Evolutionary conservation across 495 filamentous ascomycete species (phyloP), one percentile per base, ranked within the genome.

Genomic region (Daldinia childiae): DNA sequence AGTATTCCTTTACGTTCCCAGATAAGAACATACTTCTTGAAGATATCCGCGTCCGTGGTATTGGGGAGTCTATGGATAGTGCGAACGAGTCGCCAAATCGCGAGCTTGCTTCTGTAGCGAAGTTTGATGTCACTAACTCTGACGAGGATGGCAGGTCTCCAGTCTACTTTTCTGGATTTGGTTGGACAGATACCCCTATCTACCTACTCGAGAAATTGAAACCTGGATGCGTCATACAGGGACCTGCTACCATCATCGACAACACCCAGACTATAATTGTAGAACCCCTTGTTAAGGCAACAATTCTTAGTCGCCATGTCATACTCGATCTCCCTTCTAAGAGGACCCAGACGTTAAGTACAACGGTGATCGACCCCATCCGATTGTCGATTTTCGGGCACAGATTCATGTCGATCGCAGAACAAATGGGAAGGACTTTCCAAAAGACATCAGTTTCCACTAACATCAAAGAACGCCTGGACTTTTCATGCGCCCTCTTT

Each of bases 401-500:
- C 17, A 50, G 64, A 29, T 66, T 95, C 80, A 94, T 95, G 92
- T 90, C 91, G 0, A 94, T 95, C 75, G 92, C 92, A 0, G 92
- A 95, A 78, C 92, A 94, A 73, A 95, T 93, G 92, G 92, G 92
- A 6, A 82, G 91, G 51, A 91, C 92, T 6, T 78, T 95, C 51
- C 92, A 94, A 71, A 94, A 93, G 82, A 94, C 92, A 0, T 90
- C 90, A 56, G 93, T 98, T 41, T 94, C 91, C 55, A 97, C 94
- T 6, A 98, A 97, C 75, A 94, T 97, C 75, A 97, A 97, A 75
- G 94, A 98, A 79, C 89, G 94, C 2, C 85, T 97, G 6, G 94
- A 98, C 75, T 98, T 97, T 73, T 96, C 93, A 1, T 97, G 94
- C 72, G 94, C 94, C 21, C 85, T 98, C 3, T 98, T 98, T 73